phyloP scores from a whole-genome alignment of 1,284 basidiomycete species.

The Boletus smithii region DNA sequence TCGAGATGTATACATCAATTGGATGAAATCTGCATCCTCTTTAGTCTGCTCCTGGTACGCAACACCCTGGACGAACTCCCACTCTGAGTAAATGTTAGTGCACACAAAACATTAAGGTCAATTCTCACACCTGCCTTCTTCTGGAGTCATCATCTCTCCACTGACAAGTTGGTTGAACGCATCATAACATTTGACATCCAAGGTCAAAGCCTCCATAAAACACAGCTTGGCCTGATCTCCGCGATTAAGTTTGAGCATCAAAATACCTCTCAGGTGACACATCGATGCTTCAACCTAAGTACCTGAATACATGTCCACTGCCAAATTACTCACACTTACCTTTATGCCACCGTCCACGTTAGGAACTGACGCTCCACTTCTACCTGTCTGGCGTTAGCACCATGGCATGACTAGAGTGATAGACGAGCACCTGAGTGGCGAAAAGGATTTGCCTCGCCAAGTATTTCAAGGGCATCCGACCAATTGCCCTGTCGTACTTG shows the following conservation, averaged over 20 bases:
- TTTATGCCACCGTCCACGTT: slow-evolving; percentile 87
- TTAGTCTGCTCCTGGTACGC: slow-evolving; percentile 80
- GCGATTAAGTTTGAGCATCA: slow-evolving; percentile 92
- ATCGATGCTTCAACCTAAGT: slow-evolving; percentile 88
- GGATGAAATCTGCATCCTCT: slow-evolving; percentile 87
- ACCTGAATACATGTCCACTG: slow-evolving; percentile 12
- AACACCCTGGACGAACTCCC: slow-evolving; percentile 89
- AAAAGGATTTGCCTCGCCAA: slow-evolving; percentile 90
- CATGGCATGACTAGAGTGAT: neutral
- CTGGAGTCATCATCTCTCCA: slow-evolving; percentile 89
- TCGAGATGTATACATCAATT: slow-evolving; percentile 87
- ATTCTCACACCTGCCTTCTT: slow-evolving; percentile 66
- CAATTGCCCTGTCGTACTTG: slow-evolving; percentile 91
- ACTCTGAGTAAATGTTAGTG: slow-evolving; percentile 56
- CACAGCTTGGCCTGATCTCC: slow-evolving; percentile 86
- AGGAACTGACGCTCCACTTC: slow-evolving; percentile 65
- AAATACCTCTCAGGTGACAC: slow-evolving; percentile 88
- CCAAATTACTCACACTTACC: slow-evolving; percentile 37
- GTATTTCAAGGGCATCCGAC: slow-evolving; percentile 88
- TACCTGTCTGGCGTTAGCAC: slow-evolving; percentile 35
- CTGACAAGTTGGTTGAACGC: slow-evolving; percentile 89
- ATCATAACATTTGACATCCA: slow-evolving; percentile 98
- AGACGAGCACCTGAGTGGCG: slow-evolving; percentile 53
- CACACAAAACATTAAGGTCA: neutral
- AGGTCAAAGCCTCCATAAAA: slow-evolving; percentile 90